Conservation (phyloP, 2,329 filamentous ascomycete genomes). For the Penicillium sp. region DNA sequence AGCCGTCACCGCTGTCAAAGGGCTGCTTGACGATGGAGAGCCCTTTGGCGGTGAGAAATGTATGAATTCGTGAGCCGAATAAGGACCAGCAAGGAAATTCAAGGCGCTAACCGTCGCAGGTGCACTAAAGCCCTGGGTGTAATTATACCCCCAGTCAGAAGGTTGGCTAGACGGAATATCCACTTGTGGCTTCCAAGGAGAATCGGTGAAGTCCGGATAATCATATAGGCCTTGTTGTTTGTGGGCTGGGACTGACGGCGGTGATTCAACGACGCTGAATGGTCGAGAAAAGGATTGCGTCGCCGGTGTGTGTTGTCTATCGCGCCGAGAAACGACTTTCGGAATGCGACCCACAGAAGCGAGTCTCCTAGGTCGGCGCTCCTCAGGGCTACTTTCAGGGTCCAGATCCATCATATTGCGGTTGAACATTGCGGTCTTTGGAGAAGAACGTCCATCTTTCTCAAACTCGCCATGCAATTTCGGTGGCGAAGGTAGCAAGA, state of each 20-base stretch:
- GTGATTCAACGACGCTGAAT: slow-evolving; percentile 57
- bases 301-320: slow-evolving; percentile 64
- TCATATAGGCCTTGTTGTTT: slow-evolving; percentile 24
- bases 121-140: slow-evolving; percentile 36
- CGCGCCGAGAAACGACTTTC: slow-evolving; percentile 68
- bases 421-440: slow-evolving; percentile 37
- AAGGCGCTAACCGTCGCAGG: slow-evolving; percentile 29
- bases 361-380: slow-evolving; percentile 62
- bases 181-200: slow-evolving; percentile 22
- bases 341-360: slow-evolving; percentile 85
- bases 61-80: slow-evolving; percentile 63
- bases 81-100: slow-evolving; percentile 39
- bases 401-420: slow-evolving; percentile 22
- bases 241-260: slow-evolving; percentile 39
- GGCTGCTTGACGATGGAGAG: slow-evolving; percentile 69
- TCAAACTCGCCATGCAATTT: slow-evolving; percentile 34
- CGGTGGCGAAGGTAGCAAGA: slow-evolving; percentile 46
- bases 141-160: slow-evolving; percentile 26
- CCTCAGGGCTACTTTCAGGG: slow-evolving; percentile 18
- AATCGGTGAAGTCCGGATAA: slow-evolving; percentile 23
- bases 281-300: slow-evolving; percentile 84
- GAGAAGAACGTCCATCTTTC: slow-evolving; percentile 31
- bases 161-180: slow-evolving; percentile 25
- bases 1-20: slow-evolving; percentile 65
- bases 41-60: slow-evolving; percentile 71